phyloP scores from a whole-genome alignment of 108 stramenopile species.

The Schizochytrium sp. region DNA sequence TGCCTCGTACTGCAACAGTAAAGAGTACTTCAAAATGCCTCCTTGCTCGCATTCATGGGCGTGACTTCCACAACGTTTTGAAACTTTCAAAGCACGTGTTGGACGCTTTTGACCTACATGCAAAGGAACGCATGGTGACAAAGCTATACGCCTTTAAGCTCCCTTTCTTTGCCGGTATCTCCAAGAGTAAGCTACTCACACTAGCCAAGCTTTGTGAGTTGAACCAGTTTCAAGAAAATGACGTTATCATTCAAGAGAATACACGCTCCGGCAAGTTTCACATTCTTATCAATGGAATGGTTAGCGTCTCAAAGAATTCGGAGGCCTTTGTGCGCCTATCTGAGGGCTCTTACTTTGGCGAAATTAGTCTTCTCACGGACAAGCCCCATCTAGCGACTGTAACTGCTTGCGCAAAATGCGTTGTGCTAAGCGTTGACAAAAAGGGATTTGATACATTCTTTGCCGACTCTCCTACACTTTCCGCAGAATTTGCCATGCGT shows the following conservation, averaged over 20 bases:
- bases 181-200: neutral
- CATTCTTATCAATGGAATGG: constrained; percentile 33
- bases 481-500: constrained; percentile 37
- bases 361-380: constrained; percentile 1
- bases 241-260: neutral
- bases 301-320: neutral
- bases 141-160: constrained; percentile 36
- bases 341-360: constrained; percentile 43
- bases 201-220: constrained; percentile 22
- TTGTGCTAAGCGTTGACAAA: constrained; percentile 15
- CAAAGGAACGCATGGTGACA: constrained; percentile 43
- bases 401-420: neutral
- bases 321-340: constrained; percentile 43
- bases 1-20: constrained; percentile 34
- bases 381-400: constrained; percentile 59
- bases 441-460: neutral
- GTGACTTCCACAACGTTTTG: constrained; percentile 12
- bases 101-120: neutral
- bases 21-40: neutral
- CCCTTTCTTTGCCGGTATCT: constrained; percentile 34
- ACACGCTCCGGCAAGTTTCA: constrained; percentile 29
- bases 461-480: neutral
- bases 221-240: neutral
- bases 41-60: neutral
- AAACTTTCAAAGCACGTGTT: neutral